Conservation (phyloP, 805 yeast genomes). For the Starmerella vaccinii region DNA sequence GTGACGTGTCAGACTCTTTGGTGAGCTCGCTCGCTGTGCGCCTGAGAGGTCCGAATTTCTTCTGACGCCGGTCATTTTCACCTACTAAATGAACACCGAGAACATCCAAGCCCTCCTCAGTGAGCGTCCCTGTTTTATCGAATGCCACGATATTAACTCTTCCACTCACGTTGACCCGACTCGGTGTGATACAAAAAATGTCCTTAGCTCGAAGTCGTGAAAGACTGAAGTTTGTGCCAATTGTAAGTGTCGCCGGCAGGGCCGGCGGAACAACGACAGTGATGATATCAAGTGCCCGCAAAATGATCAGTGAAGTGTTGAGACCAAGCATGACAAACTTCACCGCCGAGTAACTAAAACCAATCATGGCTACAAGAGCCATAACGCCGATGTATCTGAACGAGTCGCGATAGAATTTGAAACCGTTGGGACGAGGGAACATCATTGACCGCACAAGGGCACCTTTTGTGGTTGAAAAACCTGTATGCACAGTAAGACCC, state of each 20-base stretch:
- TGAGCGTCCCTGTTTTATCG: conserved; percentile 94
- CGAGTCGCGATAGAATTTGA: conserved; percentile 87
- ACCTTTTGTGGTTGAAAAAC: conserved; percentile 93
- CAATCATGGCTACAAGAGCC: conserved; percentile 73
- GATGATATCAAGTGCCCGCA: conserved; percentile 85
- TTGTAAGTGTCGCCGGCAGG: conserved; percentile 90
- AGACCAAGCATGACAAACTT: conserved; percentile 73
- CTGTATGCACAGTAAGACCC: conserved; percentile 81
- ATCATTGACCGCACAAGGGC: conserved; percentile 88
- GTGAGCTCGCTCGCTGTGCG: conserved; percentile 17
- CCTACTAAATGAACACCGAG: conserved; percentile 45
- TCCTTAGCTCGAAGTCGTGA: conserved; percentile 55
- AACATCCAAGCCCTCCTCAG: conserved; percentile 93
- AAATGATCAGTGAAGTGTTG: conserved; percentile 55
- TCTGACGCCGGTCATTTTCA: background rate
- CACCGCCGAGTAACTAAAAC: conserved; percentile 72
- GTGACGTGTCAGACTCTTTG: conserved; percentile 6
- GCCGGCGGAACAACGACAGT: conserved; percentile 99
- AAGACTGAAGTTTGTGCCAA: conserved; percentile 90
- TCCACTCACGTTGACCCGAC: conserved; percentile 92
- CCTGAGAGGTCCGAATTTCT: conserved; percentile 23
- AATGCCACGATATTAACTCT: conserved; percentile 82
- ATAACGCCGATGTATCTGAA: conserved; percentile 93
- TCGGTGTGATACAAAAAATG: conserved; percentile 87
- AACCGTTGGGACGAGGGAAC: conserved; percentile 88